Evolutionary conservation across 805 yeast genomes (phyloP).

Genomic region (Teunomyces funiuensis): DNA sequence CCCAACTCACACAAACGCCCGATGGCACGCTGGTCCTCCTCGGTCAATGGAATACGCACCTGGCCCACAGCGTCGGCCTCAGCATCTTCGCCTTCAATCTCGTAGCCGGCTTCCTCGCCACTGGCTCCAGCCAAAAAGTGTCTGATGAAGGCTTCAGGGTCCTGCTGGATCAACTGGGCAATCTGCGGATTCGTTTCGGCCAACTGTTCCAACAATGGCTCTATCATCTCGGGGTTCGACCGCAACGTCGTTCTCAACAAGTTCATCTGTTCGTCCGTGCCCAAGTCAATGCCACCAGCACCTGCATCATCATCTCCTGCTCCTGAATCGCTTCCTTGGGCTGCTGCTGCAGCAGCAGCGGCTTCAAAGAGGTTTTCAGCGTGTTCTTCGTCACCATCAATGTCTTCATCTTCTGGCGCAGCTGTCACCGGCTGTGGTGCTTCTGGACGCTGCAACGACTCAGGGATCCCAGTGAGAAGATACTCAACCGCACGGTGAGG

Average conservation of each 20-base stretch:
- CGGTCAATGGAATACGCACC: conserved; percentile 62
- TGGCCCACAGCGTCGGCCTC: conserved; percentile 29
- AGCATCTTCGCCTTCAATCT: conserved; percentile 35
- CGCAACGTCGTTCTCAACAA: conserved; percentile 74
- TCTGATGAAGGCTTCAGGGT: conserved; percentile 87
- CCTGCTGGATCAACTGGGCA: conserved; percentile 72
- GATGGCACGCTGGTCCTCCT: conserved; percentile 88
- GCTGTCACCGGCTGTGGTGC: conserved; percentile 18
- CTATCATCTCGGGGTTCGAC: conserved; percentile 85
- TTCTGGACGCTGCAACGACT: conserved; percentile 43
- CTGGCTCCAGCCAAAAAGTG: conserved; percentile 60
- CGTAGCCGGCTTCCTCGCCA: conserved; percentile 48
- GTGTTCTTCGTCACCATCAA: conserved; percentile 28
- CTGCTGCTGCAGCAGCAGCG: conserved; percentile 39
- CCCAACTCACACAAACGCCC: conserved; percentile 88
- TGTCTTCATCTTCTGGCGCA: conserved; percentile 28
- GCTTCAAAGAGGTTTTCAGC: conserved; percentile 56
- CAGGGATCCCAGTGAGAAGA: conserved; percentile 86
- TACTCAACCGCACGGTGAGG: conserved; percentile 98
- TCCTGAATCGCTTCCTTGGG: conserved; percentile 13
- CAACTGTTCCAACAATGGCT: conserved; percentile 77
- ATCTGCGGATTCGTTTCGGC: conserved; percentile 82
- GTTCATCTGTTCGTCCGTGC: conserved; percentile 48
- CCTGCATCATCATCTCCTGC: conserved; percentile 17
- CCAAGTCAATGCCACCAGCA: conserved; percentile 33